Conservation (phyloP, 495 filamentous ascomycete species). For the Bathelium albidoporum region DNA sequence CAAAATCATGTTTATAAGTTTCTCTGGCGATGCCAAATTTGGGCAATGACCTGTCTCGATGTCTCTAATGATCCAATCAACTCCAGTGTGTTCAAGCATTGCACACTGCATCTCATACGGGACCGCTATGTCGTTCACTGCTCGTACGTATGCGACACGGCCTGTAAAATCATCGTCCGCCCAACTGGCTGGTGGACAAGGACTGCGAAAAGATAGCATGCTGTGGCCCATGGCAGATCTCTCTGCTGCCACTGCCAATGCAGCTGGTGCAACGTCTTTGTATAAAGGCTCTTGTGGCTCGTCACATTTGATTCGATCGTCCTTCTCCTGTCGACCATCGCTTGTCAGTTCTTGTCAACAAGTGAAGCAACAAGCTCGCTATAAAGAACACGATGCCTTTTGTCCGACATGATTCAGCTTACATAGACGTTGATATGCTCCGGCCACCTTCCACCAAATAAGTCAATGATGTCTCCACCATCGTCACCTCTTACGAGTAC, state of each 20-base stretch:
- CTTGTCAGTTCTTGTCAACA: neutral
- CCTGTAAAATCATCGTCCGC: conserved; percentile 6
- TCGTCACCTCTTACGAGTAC: conserved; percentile 10
- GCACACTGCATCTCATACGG: neutral
- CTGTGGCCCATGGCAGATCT: conserved; percentile 10
- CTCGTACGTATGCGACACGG: conserved; percentile 10
- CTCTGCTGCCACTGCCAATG: neutral
- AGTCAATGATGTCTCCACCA: conserved; percentile 15
- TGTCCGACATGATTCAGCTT: neutral
- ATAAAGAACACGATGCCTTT: neutral
- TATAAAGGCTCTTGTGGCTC: conserved; percentile 16
- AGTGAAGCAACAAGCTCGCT: neutral
- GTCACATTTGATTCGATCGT: conserved; percentile 14
- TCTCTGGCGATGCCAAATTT: conserved; percentile 17
- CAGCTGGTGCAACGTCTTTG: conserved; percentile 10
- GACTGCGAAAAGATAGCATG: conserved; percentile 8
- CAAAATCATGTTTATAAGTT: neutral
- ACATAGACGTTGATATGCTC: conserved; percentile 16
- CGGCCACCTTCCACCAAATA: conserved; percentile 14
- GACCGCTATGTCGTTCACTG: neutral
- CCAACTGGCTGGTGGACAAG: conserved; percentile 14
- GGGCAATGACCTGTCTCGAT: conserved; percentile 17
- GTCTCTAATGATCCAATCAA: conserved; percentile 15
- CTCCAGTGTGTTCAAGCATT: conserved; percentile 3
- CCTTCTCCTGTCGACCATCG: conserved; percentile 6